Evolutionary conservation across 768 basidiomycete species (phyloP).

Genomic region (Guyanaporus albipodus): DNA sequence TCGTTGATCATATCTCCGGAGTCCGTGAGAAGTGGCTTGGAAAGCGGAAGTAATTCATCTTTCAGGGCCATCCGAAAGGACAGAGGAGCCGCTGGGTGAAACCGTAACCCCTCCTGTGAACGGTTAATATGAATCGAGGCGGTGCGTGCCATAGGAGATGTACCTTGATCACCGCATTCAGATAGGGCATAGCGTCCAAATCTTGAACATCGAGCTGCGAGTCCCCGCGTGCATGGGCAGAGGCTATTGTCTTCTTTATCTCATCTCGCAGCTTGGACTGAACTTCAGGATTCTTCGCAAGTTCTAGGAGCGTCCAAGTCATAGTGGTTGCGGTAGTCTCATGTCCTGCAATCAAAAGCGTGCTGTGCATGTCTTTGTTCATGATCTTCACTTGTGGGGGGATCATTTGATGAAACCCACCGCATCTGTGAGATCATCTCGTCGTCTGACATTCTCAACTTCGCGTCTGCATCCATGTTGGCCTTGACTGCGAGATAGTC

Average conservation of each 20-base stretch:
- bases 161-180: conserved; percentile 36
- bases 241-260: conserved; percentile 3
- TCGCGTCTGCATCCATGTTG: conserved; percentile 21
- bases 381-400: not conserved
- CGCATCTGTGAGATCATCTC: conserved; percentile 14
- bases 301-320: conserved; percentile 57
- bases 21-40: conserved; percentile 43
- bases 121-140: conserved; percentile 15
- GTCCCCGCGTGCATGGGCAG: not conserved
- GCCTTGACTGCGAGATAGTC: conserved; percentile 15
- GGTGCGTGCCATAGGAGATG: not conserved
- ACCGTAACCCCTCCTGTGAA: conserved; percentile 42
- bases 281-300: conserved; percentile 51
- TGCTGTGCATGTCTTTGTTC: conserved; percentile 28
- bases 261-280: conserved; percentile 53
- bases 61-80: conserved; percentile 44
- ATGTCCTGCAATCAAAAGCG: conserved; percentile 46
- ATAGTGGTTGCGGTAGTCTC: conserved; percentile 57
- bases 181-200: conserved; percentile 47
- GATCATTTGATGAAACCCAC: not conserved
- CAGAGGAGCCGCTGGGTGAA: conserved; percentile 44
- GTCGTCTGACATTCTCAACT: conserved; percentile 12
- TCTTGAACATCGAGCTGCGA: conserved; percentile 28
- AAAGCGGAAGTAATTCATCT: conserved; percentile 58
- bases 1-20: conserved; percentile 41